phyloP scores from a whole-genome alignment of 1,284 basidiomycete genomes.

The Pseudozyma sp. region DNA sequence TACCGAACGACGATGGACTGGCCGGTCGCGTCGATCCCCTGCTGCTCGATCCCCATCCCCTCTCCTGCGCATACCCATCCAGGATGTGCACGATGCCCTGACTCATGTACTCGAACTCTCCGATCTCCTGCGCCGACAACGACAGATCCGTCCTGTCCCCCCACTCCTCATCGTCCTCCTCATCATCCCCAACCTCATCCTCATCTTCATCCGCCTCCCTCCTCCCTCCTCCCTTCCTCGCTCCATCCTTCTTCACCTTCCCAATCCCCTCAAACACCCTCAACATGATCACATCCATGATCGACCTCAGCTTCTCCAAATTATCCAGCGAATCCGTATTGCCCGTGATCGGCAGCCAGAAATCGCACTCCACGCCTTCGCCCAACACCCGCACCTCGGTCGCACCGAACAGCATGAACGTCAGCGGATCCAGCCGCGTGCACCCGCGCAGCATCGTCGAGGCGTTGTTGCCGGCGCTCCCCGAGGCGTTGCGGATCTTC shows the following conservation, averaged over 20 bases:
- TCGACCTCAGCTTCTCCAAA: slow-evolving; percentile 82
- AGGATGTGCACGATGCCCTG: slow-evolving; percentile 58
- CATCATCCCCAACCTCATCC: slow-evolving; percentile 28
- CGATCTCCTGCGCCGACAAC: slow-evolving; percentile 56
- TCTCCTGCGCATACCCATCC: slow-evolving; percentile 56
- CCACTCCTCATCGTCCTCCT: slow-evolving; percentile 36
- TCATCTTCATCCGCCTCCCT: slow-evolving; percentile 7
- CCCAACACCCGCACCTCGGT: slow-evolving; percentile 75
- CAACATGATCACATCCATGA: slow-evolving; percentile 87
- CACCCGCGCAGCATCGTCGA: slow-evolving; percentile 78
- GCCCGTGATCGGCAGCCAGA: slow-evolving; percentile 88
- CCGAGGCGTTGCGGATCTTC: slow-evolving; percentile 82
- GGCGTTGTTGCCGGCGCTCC: slow-evolving; percentile 70
- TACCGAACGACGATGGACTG: slow-evolving; percentile 29
- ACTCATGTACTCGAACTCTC: slow-evolving; percentile 61
- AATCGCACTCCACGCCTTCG: slow-evolving; percentile 77
- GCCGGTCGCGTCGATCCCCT: slow-evolving; percentile 40
- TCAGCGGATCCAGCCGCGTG: slow-evolving; percentile 83
- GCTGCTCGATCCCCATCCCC: slow-evolving; percentile 39
- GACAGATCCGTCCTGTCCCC: slow-evolving; percentile 50
- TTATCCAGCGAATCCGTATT: slow-evolving; percentile 81
- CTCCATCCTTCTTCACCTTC: slow-evolving; percentile 16
- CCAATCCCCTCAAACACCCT: slow-evolving; percentile 85
- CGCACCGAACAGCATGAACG: slow-evolving; percentile 92
- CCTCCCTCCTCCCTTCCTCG: not conserved